Base-by-base conservation (phyloP, 306 rosid species). In the Cicer bijugum region DNA sequence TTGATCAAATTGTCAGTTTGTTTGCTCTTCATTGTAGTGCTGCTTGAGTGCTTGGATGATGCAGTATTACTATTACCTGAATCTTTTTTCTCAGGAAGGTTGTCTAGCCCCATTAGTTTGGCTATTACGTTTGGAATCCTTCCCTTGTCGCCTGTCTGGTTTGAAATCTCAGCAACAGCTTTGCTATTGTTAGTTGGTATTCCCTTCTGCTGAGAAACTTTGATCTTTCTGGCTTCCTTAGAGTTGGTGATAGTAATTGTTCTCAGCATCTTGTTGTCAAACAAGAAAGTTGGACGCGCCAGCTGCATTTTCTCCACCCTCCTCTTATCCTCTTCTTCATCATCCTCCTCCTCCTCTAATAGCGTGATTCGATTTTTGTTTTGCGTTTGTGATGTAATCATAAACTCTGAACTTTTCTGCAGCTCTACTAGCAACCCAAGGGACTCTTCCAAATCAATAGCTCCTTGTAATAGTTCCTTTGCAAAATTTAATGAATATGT, bases 61-160 rank as follows among this genome's bases (percentile, higher is more conserved):
- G 51, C 75, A 23, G 46, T 80, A 46, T 86, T 64, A 68, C 62
- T 56, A 64, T 17, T 59, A 68, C 55, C 61, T 4, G 70, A 83
- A 66, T 77, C 88, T 78, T 83, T 79, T 71, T 82, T 65, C 10
- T 19, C 84, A 0, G 97, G 89, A 74, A 86, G 84, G 76, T 85
- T 83, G 76, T 89, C 95, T 48, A 94, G 78, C 69, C 99, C 99
- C 99, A 94, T 94, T 57, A 94, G 81, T 83, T 85, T 94, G 79
- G 99, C 97, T 72, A 94, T 82, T 28, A 94, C 96, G 74, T 81
- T 94, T 19, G 99, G 88, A 78, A 94, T 94, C 75, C 97, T 90
- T 7, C 81, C 89, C 81, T 90, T 91, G 70, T 84, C 87, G 6
- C 56, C 44, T 3, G 66, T 50, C 47, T 77, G 81, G 71, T 47